Percentiles rank a stretch among this genome's conserved stretches.
Conservation (phyloP, 805 yeast species). For the Lipomyces starkeyi region DNA sequence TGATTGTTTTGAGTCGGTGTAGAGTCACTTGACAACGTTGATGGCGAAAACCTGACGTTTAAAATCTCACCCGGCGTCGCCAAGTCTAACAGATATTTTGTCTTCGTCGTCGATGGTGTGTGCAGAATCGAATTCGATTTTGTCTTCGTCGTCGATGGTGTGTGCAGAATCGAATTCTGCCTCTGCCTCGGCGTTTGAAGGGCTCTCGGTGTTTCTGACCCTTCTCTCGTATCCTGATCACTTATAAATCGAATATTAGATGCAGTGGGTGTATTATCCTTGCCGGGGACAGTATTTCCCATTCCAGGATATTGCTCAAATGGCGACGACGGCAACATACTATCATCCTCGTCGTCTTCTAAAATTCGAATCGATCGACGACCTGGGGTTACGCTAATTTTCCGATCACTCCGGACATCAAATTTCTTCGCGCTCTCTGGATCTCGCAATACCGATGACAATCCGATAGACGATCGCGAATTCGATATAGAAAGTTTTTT, state of each 20-base stretch:
- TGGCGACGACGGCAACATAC: slow-evolving; percentile 29
- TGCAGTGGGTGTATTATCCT: background rate
- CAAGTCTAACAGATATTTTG: slow-evolving; percentile 10
- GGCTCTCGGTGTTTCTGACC: background rate
- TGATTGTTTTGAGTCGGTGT: background rate
- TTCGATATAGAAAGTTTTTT: background rate
- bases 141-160: background rate
- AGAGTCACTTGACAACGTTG: background rate
- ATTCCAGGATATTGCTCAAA: slow-evolving; percentile 32
- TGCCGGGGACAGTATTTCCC: background rate
- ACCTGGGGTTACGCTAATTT: slow-evolving; percentile 1
- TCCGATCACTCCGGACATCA: background rate
- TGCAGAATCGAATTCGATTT: slow-evolving; percentile 3
- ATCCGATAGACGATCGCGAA: slow-evolving; percentile 3
- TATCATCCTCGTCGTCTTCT: slow-evolving; percentile 20
- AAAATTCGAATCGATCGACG: slow-evolving; percentile 8
- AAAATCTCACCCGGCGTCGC: background rate
- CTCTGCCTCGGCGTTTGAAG: background rate
- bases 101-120: background rate
- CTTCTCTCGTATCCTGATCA: background rate
- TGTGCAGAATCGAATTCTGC: background rate
- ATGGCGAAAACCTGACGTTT: background rate
- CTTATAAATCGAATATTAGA: background rate
- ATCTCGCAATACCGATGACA: background rate
- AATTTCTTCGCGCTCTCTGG: background rate